Conservation (phyloP, 1,284 basidiomycete species). For the Mycena citricolor region DNA sequence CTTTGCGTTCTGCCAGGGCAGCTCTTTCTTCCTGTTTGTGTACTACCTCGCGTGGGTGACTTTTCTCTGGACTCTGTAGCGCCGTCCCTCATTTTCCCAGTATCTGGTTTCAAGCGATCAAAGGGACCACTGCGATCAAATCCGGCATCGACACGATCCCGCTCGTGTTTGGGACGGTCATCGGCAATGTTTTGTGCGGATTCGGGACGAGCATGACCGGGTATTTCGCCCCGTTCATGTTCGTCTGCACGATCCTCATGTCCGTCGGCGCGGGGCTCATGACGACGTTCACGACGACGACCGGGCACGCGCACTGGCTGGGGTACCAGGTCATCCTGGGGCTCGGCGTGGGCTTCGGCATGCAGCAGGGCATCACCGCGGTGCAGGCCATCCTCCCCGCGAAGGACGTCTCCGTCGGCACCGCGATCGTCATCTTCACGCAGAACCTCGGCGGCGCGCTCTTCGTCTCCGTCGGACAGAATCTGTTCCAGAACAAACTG, state of each 20-base stretch:
- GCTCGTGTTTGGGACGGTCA: slow-evolving; percentile 11
- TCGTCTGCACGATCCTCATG: neutral
- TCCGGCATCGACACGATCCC: slow-evolving; percentile 9
- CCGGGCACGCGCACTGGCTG: neutral
- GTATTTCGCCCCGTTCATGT: neutral
- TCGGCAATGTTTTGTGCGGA: slow-evolving; percentile 12
- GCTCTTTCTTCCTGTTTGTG: slow-evolving; percentile 7
- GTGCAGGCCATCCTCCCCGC: slow-evolving; percentile 1
- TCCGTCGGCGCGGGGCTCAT: slow-evolving; percentile 1
- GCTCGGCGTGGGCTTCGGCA: slow-evolving; percentile 6
- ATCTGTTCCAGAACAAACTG: slow-evolving; percentile 10
- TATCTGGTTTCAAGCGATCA: slow-evolving; percentile 20
- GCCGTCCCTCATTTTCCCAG: neutral
- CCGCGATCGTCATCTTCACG: slow-evolving; percentile 2
- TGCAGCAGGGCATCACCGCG: slow-evolving; percentile 5
- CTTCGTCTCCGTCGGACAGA: slow-evolving; percentile 6
- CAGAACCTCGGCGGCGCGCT: slow-evolving; percentile 3
- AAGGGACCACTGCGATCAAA: slow-evolving; percentile 3
- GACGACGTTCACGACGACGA: neutral
- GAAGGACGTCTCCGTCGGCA: slow-evolving; percentile 1
- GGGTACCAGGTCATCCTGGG: neutral
- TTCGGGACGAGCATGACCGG: neutral
- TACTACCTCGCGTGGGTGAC: slow-evolving; percentile 2
- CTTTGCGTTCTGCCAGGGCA: slow-evolving; percentile 11
- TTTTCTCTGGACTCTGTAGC: too few species aligned